These are phyloP conservation scores for Trichoderma koningiopsis DNA, from an alignment of 2,329 filamentous ascomycete genomes.

Conservation along the genomic window DNA sequence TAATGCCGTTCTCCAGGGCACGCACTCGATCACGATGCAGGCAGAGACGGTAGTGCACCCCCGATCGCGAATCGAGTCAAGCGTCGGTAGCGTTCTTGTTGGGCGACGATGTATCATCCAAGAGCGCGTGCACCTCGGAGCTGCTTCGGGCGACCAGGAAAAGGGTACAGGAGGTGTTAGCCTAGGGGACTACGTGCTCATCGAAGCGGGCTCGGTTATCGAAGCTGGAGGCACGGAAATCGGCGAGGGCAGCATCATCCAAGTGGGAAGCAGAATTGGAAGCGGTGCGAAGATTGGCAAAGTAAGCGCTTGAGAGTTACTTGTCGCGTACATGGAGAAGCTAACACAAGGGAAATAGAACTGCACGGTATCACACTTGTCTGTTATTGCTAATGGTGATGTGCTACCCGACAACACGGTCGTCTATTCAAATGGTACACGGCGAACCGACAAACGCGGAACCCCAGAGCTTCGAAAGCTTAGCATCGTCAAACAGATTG, in stretches of 20 bases:
- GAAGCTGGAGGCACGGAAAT: constrained; percentile 64
- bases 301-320: constrained; percentile 43
- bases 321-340: background rate
- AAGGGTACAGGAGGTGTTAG: constrained; percentile 51
- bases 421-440: constrained; percentile 65
- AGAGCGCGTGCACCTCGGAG: constrained; percentile 65
- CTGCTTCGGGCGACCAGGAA: constrained; percentile 36
- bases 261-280: constrained; percentile 62
- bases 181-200: constrained; percentile 61
- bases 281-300: constrained; percentile 64
- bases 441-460: constrained; percentile 61
- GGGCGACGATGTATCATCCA: constrained; percentile 81
- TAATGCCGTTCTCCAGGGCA: constrained; percentile 66
- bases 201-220: constrained; percentile 62
- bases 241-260: constrained; percentile 61
- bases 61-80: constrained; percentile 75
- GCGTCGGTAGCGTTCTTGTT: constrained; percentile 75
- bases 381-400: constrained; percentile 59
- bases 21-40: constrained; percentile 75
- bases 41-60: constrained; percentile 84
- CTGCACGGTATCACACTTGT: constrained; percentile 69
- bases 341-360: constrained; percentile 48
- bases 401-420: constrained; percentile 68
- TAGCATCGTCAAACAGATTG: constrained; percentile 67
- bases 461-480: constrained; percentile 65